Percentiles rank a stretch among this genome's conserved stretches.
phyloP scores from a whole-genome alignment of 176 grass and related monocot genomes.

The Carex kokanica region DNA sequence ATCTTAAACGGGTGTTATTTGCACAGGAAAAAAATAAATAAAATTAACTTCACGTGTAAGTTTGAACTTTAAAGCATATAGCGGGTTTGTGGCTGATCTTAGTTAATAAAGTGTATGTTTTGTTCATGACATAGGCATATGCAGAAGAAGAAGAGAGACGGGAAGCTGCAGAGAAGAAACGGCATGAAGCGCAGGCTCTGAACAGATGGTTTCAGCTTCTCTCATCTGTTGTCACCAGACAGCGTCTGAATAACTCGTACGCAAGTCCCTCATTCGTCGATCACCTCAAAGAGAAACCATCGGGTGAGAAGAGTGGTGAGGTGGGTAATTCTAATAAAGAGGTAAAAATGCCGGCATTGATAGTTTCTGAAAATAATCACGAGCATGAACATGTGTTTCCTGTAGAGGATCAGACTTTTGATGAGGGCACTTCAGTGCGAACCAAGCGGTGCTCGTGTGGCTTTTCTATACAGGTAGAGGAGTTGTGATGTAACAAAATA shows the following conservation, averaged over 20 bases:
- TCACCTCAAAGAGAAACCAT: not conserved
- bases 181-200: conserved; percentile 62
- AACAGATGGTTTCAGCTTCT: conserved; percentile 89
- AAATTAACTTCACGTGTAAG: not conserved
- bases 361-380: conserved; percentile 14
- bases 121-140: conserved; percentile 47
- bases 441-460: conserved; percentile 78
- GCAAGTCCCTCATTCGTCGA: conserved; percentile 21
- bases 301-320: conserved; percentile 6
- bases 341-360: not conserved
- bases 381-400: conserved; percentile 75
- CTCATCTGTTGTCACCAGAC: conserved; percentile 66
- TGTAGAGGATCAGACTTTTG: conserved; percentile 61
- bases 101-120: conserved; percentile 3
- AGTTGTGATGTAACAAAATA: conserved; percentile 44
- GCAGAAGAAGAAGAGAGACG: conserved; percentile 66
- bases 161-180: conserved; percentile 49
- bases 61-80: not conserved
- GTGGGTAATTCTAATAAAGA: conserved; percentile 11
- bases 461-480: conserved; percentile 83
- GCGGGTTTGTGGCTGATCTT: not conserved
- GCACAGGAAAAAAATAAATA: not conserved
- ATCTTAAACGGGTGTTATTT: not conserved
- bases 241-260: conserved; percentile 71
- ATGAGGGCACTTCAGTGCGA: conserved; percentile 52